Conservation (phyloP, 2,329 filamentous ascomycete species). For the Aspergillus sp. region DNA sequence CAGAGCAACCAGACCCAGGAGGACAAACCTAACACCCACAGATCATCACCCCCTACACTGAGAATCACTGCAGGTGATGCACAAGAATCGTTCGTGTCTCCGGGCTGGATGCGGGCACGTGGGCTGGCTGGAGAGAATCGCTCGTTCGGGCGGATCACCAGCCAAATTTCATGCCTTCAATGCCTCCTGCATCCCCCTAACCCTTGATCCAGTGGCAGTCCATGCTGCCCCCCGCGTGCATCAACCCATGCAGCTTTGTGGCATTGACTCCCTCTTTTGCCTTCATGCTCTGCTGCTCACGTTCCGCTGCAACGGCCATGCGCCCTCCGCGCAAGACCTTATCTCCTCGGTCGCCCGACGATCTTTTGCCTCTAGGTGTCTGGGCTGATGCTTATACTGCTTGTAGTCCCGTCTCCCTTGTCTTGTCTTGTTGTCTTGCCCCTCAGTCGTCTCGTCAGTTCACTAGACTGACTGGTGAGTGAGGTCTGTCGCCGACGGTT, state of each 20-base stretch:
- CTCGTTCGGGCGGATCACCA: not conserved
- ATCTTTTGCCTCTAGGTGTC: not conserved
- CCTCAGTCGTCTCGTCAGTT: not conserved
- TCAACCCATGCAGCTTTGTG: slow-evolving; percentile 10
- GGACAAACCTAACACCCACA: too few relatives aligned
- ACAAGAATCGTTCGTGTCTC: not conserved
- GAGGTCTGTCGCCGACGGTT: not conserved
- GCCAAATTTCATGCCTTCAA: not conserved
- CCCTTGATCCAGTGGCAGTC: slow-evolving; percentile 10
- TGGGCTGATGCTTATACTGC: not conserved
- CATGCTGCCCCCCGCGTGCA: slow-evolving; percentile 12
- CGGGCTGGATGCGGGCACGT: slow-evolving; percentile 14
- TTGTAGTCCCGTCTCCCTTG: too few relatives aligned
- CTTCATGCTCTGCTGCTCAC: not conserved
- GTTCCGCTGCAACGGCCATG: not conserved
- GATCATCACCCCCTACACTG: too few relatives aligned
- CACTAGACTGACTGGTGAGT: not conserved
- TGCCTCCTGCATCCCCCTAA: not conserved
- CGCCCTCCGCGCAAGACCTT: not conserved
- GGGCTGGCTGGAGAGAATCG: not conserved
- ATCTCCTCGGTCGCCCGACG: not conserved
- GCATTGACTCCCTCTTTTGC: not conserved
- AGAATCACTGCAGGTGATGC: too few relatives aligned
- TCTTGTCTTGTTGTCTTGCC: not conserved
- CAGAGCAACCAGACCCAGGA: too few relatives aligned